Conservation (phyloP, 495 filamentous ascomycete species). For the Aspergillus saccharolyticus region DNA sequence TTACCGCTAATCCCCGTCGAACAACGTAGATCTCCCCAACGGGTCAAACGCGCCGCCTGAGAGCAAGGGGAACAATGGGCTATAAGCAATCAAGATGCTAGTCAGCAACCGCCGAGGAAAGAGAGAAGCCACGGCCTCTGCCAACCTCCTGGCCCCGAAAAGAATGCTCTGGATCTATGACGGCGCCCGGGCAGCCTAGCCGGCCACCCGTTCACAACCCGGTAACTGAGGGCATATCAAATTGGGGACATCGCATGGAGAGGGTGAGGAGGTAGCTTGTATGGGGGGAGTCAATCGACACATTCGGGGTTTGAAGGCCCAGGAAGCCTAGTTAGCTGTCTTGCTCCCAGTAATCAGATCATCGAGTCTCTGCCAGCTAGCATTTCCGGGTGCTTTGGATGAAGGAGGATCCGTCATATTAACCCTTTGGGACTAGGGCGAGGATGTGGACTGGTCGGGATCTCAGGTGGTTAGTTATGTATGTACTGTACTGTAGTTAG, state of each 20-base stretch:
- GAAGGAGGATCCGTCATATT: slow-evolving; percentile 46
- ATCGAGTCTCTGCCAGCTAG: background rate
- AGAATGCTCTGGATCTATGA: background rate
- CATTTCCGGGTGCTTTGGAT: slow-evolving; percentile 13
- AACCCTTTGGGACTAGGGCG: slow-evolving; percentile 46
- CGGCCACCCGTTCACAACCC: background rate
- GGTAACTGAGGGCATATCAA: background rate
- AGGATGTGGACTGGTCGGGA: slow-evolving; percentile 35
- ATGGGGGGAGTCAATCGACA: too few relatives aligned
- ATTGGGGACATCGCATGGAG: slow-evolving; percentile 7
- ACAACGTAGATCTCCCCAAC: slow-evolving; percentile 21
- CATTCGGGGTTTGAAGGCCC: background rate
- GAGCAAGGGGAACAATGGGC: slow-evolving; percentile 14
- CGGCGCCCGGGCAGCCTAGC: background rate
- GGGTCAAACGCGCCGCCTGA: slow-evolving; percentile 10
- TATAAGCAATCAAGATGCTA: slow-evolving; percentile 1
- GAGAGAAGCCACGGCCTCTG: background rate
- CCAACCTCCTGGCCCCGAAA: background rate
- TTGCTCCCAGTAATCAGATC: background rate
- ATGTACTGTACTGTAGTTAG: too few relatives aligned
- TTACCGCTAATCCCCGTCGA: slow-evolving; percentile 13
- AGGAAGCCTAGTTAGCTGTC: too few relatives aligned
- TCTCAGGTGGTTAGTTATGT: slow-evolving; percentile 35
- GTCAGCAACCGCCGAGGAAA: background rate
- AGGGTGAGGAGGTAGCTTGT: slow-evolving; percentile 12